Conservation (phyloP, 495 filamentous ascomycete genomes). For the Neurospora sp. region DNA sequence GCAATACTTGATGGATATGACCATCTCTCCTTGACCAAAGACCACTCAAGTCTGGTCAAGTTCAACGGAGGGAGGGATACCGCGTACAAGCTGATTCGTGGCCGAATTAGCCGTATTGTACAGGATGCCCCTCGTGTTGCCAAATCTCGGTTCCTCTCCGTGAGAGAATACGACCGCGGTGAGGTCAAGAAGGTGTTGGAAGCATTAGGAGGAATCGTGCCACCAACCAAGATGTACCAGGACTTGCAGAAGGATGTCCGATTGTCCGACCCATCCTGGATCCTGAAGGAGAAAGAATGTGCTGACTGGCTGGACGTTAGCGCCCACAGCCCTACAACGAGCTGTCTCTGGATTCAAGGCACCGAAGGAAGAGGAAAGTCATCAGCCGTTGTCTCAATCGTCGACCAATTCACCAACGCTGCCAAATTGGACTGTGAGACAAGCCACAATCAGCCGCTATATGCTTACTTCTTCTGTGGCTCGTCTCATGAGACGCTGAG, state of each 20-base stretch:
- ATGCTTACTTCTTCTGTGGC: slow-evolving; percentile 28
- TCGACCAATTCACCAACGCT: slow-evolving; percentile 21
- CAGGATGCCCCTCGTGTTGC: not conserved
- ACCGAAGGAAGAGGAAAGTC: slow-evolving; percentile 28
- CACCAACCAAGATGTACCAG: not conserved
- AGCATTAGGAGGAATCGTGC: not conserved
- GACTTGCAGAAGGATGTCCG: not conserved
- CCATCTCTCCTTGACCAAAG: not conserved
- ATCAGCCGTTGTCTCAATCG: slow-evolving; percentile 19
- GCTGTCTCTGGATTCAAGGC: slow-evolving; percentile 26
- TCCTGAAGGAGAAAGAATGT: not conserved
- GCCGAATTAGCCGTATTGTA: not conserved
- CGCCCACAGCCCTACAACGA: not conserved
- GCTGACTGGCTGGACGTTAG: not conserved
- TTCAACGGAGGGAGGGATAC: not conserved
- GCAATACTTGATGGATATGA: not conserved
- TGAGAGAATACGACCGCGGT: not conserved
- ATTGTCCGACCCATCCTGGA: not conserved
- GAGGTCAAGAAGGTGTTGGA: not conserved
- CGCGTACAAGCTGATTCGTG: not conserved
- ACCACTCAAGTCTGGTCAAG: not conserved
- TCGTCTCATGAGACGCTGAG: slow-evolving; percentile 17
- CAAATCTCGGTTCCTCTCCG: not conserved
- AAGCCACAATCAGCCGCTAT: slow-evolving; percentile 14
- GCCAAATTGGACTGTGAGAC: not conserved